These are phyloP conservation scores for Platanthera guangdongensis DNA, from an alignment of 106 monocot species.

Conservation along the genomic window DNA sequence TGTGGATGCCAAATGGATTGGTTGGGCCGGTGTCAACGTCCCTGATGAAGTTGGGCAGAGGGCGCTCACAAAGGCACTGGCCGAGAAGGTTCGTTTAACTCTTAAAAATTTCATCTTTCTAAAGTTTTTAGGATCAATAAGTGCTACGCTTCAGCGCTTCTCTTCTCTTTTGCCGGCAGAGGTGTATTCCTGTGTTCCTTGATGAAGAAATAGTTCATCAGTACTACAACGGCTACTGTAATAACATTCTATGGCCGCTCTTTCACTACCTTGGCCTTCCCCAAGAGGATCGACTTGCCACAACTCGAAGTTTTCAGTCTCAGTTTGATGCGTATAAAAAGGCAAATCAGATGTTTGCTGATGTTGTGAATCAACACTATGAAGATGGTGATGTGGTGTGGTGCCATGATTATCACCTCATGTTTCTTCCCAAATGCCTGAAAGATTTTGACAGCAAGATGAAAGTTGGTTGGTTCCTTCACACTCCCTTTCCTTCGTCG, in stretches of 20 bases:
- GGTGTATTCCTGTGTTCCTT: constrained; percentile 97
- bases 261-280: constrained; percentile 97
- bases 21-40: constrained; percentile 98
- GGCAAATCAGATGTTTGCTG: constrained; percentile 97
- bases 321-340: constrained; percentile 93
- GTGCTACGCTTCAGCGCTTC: background rate
- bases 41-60: constrained; percentile 84
- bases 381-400: constrained; percentile 98
- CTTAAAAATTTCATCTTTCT: background rate
- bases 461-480: constrained; percentile 90
- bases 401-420: constrained; percentile 98
- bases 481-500: constrained; percentile 91
- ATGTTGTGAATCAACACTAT: constrained; percentile 84
- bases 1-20: constrained; percentile 97
- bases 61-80: constrained; percentile 78
- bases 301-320: constrained; percentile 96
- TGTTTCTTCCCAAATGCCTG: constrained; percentile 93
- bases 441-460: constrained; percentile 55
- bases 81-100: constrained; percentile 55
- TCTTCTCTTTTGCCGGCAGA: constrained; percentile 33
- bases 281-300: constrained; percentile 88
- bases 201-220: constrained; percentile 98
- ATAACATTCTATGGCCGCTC: constrained; percentile 95
- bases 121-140: background rate
- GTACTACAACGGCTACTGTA: constrained; percentile 98